Evolutionary conservation across 2,329 filamentous ascomycete species (phyloP), one percentile per base, ranked within the genome.

Genomic region (Fusarium tuaranense): DNA sequence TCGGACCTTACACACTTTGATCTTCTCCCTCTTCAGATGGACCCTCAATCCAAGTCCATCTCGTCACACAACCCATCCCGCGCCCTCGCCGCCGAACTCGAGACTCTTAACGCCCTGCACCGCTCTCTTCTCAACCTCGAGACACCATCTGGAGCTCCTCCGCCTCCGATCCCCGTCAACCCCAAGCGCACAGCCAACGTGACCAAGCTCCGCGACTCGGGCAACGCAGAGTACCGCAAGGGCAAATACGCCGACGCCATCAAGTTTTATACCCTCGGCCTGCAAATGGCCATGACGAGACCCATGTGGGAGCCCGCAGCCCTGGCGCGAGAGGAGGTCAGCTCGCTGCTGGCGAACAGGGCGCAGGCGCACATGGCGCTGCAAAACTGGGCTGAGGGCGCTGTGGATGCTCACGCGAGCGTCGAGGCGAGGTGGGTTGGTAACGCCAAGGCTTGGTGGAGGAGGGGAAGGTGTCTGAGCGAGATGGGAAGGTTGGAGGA

Each of bases 391-490:
- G 89, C 94, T 1, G 95, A 97, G 85, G 97, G 91, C 7, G 90
- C 93, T n/a, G 88, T 95, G 7, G 97, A 99, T 84, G 95, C 95
- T 5, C 93, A 97, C 86, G 90, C 92, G 34, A 97, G 94, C 81
- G 93, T 98, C 51, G 95, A 98, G 87, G 92, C 94, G 72, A 95
- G 96, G 88, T 90, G 92, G 75, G 89, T 92, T 48, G 95, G 93
- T 44, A 98, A 99, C 83, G 92, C 94, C 1, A 98, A 98, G 90
- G 95, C 92, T 0, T 98, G 96, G 95, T 98, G 95, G 92, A 88
- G 97, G 71, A 88, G 94, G 71, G 97, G 94, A 12, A 92, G 91
- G 85, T 97, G 95, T 81, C 84, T 98, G 80, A 84, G 93, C 75
- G 97, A 99, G 90, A 98, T 98, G 97, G 93, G 93, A 1, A 84